Percentiles rank a stretch among this genome's conserved stretches.
Evolutionary conservation across 177 flowering plant genomes (phyloP).

Genomic region (Vitis hybrid): DNA sequence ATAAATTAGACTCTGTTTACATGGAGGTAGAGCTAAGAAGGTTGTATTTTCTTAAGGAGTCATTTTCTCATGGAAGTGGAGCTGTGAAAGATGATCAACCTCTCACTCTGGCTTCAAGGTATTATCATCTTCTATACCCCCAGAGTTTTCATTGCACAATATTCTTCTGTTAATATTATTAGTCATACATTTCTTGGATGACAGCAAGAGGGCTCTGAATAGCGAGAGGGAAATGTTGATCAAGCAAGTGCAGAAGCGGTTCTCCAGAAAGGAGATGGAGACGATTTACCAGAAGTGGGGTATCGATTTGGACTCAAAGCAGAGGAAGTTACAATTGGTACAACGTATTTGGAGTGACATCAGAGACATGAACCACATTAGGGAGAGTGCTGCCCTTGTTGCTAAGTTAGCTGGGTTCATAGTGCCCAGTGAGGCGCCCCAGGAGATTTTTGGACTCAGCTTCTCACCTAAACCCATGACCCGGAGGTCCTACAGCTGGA

Average conservation of each 20-base stretch:
- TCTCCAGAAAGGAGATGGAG: slow-evolving; percentile 37
- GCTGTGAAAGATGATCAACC: slow-evolving; percentile 25
- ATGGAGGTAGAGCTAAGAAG: slow-evolving; percentile 88
- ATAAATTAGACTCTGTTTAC: slow-evolving; percentile 75
- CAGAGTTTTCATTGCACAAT: no score
- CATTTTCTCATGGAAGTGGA: slow-evolving; percentile 27
- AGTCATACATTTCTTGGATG: background rate
- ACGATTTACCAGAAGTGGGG: slow-evolving; percentile 51
- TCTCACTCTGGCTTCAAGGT: slow-evolving; percentile 59
- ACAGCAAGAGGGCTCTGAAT: slow-evolving; percentile 42
- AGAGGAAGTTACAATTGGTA: slow-evolving; percentile 48
- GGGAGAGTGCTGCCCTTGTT: slow-evolving; percentile 58
- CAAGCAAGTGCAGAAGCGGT: slow-evolving; percentile 43
- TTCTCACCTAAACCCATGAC: slow-evolving; percentile 20
- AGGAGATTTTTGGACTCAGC: slow-evolving; percentile 65
- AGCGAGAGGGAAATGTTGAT: slow-evolving; percentile 55
- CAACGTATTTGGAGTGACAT: slow-evolving; percentile 43
- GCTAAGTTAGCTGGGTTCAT: slow-evolving; percentile 49
- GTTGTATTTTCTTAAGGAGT: slow-evolving; percentile 57
- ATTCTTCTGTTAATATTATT: no score
- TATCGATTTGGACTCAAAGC: slow-evolving; percentile 43
- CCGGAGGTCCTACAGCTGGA: slow-evolving; percentile 34
- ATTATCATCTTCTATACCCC: slow-evolving; percentile 1
- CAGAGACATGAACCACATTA: slow-evolving; percentile 43
- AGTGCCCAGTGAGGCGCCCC: slow-evolving; percentile 32